Base-by-base conservation (phyloP, 1,284 basidiomycete genomes). In the Agroathelia rolfsii region DNA sequence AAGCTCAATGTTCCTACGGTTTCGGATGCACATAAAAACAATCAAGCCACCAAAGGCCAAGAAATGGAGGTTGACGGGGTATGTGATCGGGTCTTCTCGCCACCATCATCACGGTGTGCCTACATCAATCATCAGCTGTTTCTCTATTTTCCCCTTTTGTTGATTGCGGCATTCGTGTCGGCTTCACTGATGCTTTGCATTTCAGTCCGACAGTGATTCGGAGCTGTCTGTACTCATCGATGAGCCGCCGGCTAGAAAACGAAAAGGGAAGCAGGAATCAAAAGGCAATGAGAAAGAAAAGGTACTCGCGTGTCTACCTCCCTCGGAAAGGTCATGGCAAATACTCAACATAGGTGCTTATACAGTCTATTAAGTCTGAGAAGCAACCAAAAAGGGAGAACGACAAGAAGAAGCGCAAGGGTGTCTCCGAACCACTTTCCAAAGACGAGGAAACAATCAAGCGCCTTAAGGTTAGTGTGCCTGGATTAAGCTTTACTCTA, bases 401-500 rank as follows among this genome's bases (percentile, higher is more conserved):
- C 32, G 50, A 47, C 38, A 52, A 56, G 45, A 40, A 48, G 38
- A n/a, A n/a, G n/a, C n/a, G n/a, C n/a, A n/a, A n/a, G n/a, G n/a
- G n/a, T n/a, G 28, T 37, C 4, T 18, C 44, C 35, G 28, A 36
- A 4, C 15, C 17, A 3, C 29, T 57, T 23, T 62, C 56, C 18
- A 72, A 71, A 46, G 70, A 73, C 30, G 75, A 78, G 38, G 73
- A 69, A 44, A 68, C 58, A 1, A 66, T 78, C 39, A 75, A 72
- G 42, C 63, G 58, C 30, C 58, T 78, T 13, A 79, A 79, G 60
- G 76, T 69, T 43, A 25, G 43, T 32, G 29, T 15, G 30, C 8
- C 22, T n/a, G n/a, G n/a, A n/a, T n/a, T n/a, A n/a, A n/a, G n/a
- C 18, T 32, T 20, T 15, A 7, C 20, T n/a, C 10, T 27, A 10